phyloP scores from a whole-genome alignment of 352 stramenopile species.

The Phytophthora cryptogea region DNA sequence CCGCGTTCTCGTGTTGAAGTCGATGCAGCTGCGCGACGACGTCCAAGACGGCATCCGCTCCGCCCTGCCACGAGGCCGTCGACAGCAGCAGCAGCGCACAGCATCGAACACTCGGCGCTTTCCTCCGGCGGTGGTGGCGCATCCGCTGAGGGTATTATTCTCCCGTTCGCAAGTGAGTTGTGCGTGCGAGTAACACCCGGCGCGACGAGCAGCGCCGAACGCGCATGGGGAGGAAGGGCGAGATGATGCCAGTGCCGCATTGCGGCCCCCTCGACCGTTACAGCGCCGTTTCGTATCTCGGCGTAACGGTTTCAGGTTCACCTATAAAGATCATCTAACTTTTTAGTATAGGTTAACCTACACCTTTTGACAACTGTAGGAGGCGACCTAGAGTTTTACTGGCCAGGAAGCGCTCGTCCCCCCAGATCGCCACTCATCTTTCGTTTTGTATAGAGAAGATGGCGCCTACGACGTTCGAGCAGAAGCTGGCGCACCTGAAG shows the following conservation, averaged over 20 bases:
- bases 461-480: conserved; percentile 72
- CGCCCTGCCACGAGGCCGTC: conserved; percentile 2
- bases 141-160: conserved; percentile 20
- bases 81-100: conserved; percentile 15
- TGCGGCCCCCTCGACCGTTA: background rate
- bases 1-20: conserved; percentile 13
- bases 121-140: conserved; percentile 10
- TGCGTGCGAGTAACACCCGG: conserved; percentile 18
- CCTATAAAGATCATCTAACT: background rate
- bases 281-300: conserved; percentile 17
- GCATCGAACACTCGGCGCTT: conserved; percentile 1
- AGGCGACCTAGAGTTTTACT: conserved; percentile 6
- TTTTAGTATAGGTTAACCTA: background rate
- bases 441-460: conserved; percentile 35
- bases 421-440: conserved; percentile 6
- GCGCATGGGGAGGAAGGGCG: conserved; percentile 19
- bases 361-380: background rate
- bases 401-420: conserved; percentile 1
- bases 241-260: background rate
- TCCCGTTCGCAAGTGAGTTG: conserved; percentile 22
- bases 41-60: conserved; percentile 23
- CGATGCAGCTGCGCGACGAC: conserved; percentile 30
- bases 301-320: conserved; percentile 13
- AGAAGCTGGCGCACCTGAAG: conserved; percentile 72
- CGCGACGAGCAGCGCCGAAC: conserved; percentile 12